Evolutionary conservation across 1,139 yeast species (phyloP).

Genomic region (Pichia sp.): DNA sequence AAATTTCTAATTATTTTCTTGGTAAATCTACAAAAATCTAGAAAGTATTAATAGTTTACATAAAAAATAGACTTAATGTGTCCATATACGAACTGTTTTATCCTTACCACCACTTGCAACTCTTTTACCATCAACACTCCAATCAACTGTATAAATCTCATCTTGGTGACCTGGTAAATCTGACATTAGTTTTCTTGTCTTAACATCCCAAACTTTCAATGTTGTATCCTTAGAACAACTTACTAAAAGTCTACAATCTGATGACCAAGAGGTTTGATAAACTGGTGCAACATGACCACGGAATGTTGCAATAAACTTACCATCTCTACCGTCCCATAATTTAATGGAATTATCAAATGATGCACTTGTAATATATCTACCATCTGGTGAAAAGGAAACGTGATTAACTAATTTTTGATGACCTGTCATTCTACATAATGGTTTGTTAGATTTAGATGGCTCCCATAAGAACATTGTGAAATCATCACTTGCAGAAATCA

Average conservation of each 20-base stretch:
- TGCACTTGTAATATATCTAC: conserved; percentile 82
- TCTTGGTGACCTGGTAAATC: conserved; percentile 95
- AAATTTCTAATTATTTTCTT: neutral
- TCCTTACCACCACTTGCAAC: conserved; percentile 98
- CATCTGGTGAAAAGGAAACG: conserved; percentile 94
- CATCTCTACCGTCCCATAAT: conserved; percentile 93
- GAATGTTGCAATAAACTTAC: conserved; percentile 81
- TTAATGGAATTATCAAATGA: conserved; percentile 94
- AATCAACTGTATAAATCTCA: conserved; percentile 94
- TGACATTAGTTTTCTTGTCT: conserved; percentile 72
- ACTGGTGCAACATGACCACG: conserved; percentile 98
- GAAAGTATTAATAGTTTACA: neutral
- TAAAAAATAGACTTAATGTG: conserved; percentile 41
- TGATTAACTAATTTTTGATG: conserved; percentile 96
- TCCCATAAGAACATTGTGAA: conserved; percentile 98
- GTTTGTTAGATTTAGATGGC: conserved; percentile 72
- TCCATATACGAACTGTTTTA: conserved; percentile 88
- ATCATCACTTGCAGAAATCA: conserved; percentile 95
- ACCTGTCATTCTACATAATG: conserved; percentile 90
- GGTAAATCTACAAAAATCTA: neutral
- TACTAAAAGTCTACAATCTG: conserved; percentile 84
- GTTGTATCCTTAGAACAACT: conserved; percentile 97
- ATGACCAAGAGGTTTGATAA: conserved; percentile 98
- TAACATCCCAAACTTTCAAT: conserved; percentile 92
- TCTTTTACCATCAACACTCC: conserved; percentile 92